Percentiles rank a stretch among this genome's conserved stretches.
phyloP scores from a whole-genome alignment of 2,329 filamentous ascomycete genomes.

The Metarhizium anisopliae region DNA sequence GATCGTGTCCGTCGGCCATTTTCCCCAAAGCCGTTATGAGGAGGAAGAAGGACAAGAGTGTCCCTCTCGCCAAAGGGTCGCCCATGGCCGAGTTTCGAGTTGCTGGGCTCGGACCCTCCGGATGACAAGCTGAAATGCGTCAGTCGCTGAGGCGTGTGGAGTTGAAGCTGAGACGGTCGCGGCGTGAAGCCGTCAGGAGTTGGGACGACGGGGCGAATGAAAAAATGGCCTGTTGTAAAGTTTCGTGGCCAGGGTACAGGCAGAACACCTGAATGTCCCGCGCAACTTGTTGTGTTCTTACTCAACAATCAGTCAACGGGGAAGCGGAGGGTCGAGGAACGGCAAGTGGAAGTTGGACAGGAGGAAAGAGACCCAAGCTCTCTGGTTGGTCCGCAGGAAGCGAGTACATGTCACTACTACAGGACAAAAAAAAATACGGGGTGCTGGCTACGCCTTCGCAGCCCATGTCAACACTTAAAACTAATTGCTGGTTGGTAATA shows the following conservation, averaged over 20 bases:
- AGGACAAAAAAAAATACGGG: too few species aligned
- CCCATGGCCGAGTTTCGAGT: conserved; percentile 15
- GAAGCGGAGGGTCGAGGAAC: neutral
- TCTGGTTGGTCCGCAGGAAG: too few species aligned
- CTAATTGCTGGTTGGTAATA: too few species aligned
- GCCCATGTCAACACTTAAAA: too few species aligned
- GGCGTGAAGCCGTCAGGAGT: too few species aligned
- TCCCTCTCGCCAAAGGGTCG: conserved; percentile 4
- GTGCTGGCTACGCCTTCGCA: too few species aligned
- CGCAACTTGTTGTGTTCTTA: neutral
- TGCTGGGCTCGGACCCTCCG: conserved; percentile 1
- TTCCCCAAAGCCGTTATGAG: conserved; percentile 15
- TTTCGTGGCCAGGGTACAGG: conserved; percentile 5
- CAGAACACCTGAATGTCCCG: conserved; percentile 16
- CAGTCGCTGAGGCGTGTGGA: neutral
- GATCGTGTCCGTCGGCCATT: conserved; percentile 34
- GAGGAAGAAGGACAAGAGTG: conserved; percentile 11
- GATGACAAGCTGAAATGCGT: neutral
- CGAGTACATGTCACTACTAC: too few species aligned
- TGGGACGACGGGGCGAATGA: neutral
- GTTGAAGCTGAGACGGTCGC: neutral
- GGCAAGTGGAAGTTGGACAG: neutral
- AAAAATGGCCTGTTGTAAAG: neutral
- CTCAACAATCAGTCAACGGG: neutral
- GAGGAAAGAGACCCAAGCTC: too few species aligned